These are phyloP conservation scores for Blastomyces gilchristii DNA, from an alignment of 2,329 filamentous ascomycete genomes.

Conservation along the genomic window DNA sequence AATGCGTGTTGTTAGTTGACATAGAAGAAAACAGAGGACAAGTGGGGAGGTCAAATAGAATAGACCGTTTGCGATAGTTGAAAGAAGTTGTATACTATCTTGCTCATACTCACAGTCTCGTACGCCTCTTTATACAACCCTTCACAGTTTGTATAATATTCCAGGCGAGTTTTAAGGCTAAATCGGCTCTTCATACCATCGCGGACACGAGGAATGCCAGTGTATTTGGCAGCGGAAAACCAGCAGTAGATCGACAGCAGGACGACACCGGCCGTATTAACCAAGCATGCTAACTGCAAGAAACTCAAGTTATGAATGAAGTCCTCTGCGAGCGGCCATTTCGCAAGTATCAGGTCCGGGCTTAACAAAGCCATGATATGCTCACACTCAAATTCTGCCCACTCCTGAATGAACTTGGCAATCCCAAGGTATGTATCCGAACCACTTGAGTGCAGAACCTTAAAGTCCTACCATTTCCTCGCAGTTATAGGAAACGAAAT, in stretches of 20 bases:
- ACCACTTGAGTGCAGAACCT: background rate
- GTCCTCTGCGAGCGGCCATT: background rate
- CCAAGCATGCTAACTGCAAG: background rate
- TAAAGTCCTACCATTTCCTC: background rate
- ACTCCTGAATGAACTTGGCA: background rate
- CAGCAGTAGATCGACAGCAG: background rate
- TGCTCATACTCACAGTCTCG: background rate
- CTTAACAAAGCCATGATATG: background rate
- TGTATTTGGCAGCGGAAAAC: constrained; percentile 2
- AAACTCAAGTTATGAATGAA: background rate
- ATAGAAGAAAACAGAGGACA: background rate
- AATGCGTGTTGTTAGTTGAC: background rate
- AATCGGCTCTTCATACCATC: constrained; percentile 3
- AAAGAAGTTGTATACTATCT: background rate
- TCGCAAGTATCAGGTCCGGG: background rate
- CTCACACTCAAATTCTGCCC: background rate
- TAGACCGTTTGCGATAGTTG: background rate
- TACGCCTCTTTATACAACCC: constrained; percentile 4
- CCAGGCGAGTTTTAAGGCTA: background rate
- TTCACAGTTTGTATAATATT: constrained; percentile 3
- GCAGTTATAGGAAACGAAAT: background rate
- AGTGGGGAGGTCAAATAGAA: background rate
- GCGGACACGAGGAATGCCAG: background rate
- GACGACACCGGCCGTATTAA: background rate
- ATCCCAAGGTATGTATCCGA: background rate